These are phyloP conservation scores for Abrus pulchellus DNA, from an alignment of 306 rosid genomes.

Conservation along the genomic window DNA sequence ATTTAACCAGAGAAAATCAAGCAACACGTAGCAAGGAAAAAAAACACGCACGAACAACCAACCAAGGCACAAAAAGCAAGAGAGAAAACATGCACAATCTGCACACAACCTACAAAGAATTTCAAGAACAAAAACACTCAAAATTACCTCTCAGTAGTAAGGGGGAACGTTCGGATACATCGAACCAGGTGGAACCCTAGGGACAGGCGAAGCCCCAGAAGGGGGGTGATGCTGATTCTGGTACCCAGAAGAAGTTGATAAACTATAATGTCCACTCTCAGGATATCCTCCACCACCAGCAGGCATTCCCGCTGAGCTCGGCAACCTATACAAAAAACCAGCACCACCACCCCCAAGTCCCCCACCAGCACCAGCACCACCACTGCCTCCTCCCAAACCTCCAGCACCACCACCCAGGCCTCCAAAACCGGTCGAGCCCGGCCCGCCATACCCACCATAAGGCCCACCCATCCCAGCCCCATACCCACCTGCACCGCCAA, in stretches of 20 bases:
- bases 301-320: constrained; percentile 77
- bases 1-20: neutral
- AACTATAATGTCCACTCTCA: constrained; percentile 73
- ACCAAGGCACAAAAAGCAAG: neutral
- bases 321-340: constrained; percentile 77
- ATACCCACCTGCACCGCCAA: constrained; percentile 70
- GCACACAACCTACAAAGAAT: neutral
- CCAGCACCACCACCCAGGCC: constrained; percentile 45
- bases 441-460: constrained; percentile 72
- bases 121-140: neutral
- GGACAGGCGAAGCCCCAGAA: constrained; percentile 76
- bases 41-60: neutral
- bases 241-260: constrained; percentile 68
- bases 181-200: constrained; percentile 86
- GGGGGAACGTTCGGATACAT: constrained; percentile 89
- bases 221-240: constrained; percentile 86
- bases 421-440: constrained; percentile 40
- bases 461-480: constrained; percentile 72
- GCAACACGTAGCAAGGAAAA: constrained; percentile 5
- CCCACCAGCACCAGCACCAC: constrained; percentile 35
- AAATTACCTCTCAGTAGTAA: constrained; percentile 88
- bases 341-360: constrained; percentile 52
- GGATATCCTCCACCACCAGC: constrained; percentile 82
- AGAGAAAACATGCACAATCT: neutral
- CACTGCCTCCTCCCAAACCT: constrained; percentile 48